A percentile compares a stretch with the other conserved stretches of the same genome.
phyloP scores from a whole-genome alignment of 2,329 filamentous ascomycete species.

The Claviceps maximensis region DNA sequence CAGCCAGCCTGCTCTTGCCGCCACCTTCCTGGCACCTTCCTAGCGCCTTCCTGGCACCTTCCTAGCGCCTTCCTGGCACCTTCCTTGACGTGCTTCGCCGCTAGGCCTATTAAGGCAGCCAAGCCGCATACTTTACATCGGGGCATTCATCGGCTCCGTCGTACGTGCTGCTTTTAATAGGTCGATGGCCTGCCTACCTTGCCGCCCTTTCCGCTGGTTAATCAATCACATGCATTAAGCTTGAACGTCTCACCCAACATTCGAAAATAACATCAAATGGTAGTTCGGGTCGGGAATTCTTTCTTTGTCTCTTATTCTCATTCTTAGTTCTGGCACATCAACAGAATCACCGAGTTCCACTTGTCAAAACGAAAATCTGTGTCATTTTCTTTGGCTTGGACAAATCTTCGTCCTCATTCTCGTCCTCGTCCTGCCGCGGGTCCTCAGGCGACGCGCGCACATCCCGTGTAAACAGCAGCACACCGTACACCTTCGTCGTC shows the following conservation, averaged over 20 bases:
- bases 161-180: neutral
- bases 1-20: no score
- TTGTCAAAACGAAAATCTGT: neutral
- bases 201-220: neutral
- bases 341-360: neutral
- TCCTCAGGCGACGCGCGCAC: no score
- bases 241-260: neutral
- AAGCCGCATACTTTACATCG: constrained; percentile 13
- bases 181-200: neutral
- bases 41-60: no score
- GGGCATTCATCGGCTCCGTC: neutral
- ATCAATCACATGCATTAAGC: no score
- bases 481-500: neutral
- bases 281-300: neutral
- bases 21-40: no score
- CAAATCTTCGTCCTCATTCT: neutral
- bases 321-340: neutral
- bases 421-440: neutral
- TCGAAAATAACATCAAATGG: neutral
- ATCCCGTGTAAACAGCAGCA: no score
- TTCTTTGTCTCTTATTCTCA: neutral
- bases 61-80: no score
- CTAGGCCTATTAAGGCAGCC: constrained; percentile 20
- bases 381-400: neutral
- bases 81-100: neutral